Evolutionary conservation across 2,329 filamentous ascomycete genomes (phyloP).

Genomic region (Penicillium sp.): DNA sequence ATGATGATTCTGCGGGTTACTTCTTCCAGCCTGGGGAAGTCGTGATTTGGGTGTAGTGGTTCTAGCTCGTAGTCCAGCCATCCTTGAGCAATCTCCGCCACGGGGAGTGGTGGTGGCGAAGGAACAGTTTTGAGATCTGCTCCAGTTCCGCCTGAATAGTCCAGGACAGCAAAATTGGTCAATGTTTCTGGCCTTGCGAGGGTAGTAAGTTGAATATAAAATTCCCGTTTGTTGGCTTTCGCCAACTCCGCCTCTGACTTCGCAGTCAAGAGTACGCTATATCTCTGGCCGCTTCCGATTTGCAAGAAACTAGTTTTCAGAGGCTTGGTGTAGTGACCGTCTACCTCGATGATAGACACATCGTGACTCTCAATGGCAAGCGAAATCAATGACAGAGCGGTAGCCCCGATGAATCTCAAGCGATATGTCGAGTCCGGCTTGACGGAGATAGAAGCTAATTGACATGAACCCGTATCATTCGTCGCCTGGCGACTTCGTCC

Average conservation of each 20-base stretch:
- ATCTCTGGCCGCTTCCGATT: constrained; percentile 64
- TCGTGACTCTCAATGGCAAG: constrained; percentile 63
- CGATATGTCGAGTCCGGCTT: constrained; percentile 65
- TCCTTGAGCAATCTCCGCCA: constrained; percentile 6
- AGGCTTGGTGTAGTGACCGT: constrained; percentile 47
- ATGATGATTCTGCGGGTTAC: constrained; percentile 58
- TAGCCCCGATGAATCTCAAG: constrained; percentile 63
- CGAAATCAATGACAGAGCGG: constrained; percentile 59
- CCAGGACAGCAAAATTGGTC: constrained; percentile 34
- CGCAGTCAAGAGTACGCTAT: constrained; percentile 59
- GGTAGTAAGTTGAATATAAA: constrained; percentile 46
- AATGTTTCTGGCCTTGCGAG: constrained; percentile 29
- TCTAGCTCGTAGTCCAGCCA: constrained; percentile 31
- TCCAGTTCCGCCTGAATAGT: constrained; percentile 4
- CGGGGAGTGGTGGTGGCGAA: constrained; percentile 5
- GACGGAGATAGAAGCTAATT: constrained; percentile 60
- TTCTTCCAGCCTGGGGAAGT: constrained; percentile 36
- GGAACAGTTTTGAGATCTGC: constrained; percentile 4
- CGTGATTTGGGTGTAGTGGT: not conserved
- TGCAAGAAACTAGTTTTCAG: constrained; percentile 55
- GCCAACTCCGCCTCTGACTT: constrained; percentile 44
- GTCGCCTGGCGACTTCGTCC: constrained; percentile 54
- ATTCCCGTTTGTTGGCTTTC: constrained; percentile 50
- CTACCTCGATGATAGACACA: constrained; percentile 63
- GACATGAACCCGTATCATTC: constrained; percentile 40